Percentiles rank a stretch among this genome's conserved stretches.
Conservation (phyloP, 257 asterid species). For the Fraxinus anomala region DNA sequence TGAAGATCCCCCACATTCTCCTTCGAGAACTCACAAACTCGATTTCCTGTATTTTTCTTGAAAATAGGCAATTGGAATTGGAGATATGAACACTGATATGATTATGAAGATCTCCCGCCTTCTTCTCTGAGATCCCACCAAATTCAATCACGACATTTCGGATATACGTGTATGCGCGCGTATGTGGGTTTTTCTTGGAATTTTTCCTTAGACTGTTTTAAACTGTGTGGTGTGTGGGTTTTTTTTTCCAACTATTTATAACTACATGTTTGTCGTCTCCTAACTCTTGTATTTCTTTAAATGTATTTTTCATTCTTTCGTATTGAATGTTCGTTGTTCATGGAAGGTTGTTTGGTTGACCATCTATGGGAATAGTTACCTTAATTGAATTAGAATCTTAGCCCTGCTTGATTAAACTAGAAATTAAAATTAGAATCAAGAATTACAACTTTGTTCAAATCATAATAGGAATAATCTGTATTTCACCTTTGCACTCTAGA, state of each 20-base stretch:
- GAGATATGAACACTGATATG: conserved; percentile 45
- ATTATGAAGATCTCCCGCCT: conserved; percentile 51
- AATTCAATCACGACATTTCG: conserved; percentile 39
- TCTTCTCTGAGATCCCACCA: conserved; percentile 44
- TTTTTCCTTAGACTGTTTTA: too few species aligned
- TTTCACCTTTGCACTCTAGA: not conserved
- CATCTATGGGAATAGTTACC: not conserved
- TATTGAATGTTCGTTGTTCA: not conserved
- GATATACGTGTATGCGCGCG: conserved; percentile 19
- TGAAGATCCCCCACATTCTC: conserved; percentile 52
- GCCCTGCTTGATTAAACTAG: not conserved
- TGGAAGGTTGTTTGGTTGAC: not conserved
- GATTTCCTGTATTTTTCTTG: not conserved
- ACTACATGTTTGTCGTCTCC: too few species aligned
- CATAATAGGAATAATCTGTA: not conserved
- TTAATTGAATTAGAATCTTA: not conserved
- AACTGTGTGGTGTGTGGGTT: too few species aligned
- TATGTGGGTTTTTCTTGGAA: too few species aligned
- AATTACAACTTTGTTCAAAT: not conserved
- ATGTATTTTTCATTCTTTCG: not conserved
- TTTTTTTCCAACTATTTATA: too few species aligned
- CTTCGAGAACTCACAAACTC: conserved; percentile 40
- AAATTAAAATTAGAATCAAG: not conserved
- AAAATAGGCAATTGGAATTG: conserved; percentile 1
- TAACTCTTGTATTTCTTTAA: not conserved